These are phyloP conservation scores for Ilyonectria destructans DNA, from an alignment of 2,329 filamentous ascomycete species.

Conservation along the genomic window DNA sequence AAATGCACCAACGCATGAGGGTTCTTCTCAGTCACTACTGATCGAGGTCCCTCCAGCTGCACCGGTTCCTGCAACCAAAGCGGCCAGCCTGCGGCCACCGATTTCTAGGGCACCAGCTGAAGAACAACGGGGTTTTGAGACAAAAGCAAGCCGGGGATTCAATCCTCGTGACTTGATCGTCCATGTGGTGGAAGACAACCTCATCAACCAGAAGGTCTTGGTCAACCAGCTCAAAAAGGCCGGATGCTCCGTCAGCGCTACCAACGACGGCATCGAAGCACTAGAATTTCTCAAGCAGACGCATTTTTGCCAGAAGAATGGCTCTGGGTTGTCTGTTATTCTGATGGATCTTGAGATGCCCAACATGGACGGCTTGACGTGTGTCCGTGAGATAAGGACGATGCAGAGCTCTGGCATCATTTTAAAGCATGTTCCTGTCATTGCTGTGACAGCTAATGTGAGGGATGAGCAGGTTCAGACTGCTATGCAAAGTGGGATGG, in stretches of 20 bases:
- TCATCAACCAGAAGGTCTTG: slow-evolving; percentile 78
- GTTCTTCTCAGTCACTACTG: neutral
- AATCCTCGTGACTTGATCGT: slow-evolving; percentile 63
- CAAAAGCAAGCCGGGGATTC: neutral
- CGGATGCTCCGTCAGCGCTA: slow-evolving; percentile 72
- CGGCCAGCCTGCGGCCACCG: neutral
- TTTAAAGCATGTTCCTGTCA: slow-evolving; percentile 58
- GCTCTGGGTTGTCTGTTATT: slow-evolving; percentile 56
- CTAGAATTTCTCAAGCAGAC: slow-evolving; percentile 58
- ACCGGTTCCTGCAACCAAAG: neutral
- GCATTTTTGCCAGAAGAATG: slow-evolving; percentile 46
- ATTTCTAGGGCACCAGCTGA: neutral
- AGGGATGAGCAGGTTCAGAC: slow-evolving; percentile 63
- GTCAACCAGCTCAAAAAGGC: slow-evolving; percentile 76
- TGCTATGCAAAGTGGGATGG: slow-evolving; percentile 59
- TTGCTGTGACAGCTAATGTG: slow-evolving; percentile 65
- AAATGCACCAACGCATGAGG: slow-evolving; percentile 37
- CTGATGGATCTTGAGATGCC: slow-evolving; percentile 68
- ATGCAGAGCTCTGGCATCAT: slow-evolving; percentile 55
- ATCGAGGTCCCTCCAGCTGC: slow-evolving; percentile 4
- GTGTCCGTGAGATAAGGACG: slow-evolving; percentile 58
- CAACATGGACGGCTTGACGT: slow-evolving; percentile 64
- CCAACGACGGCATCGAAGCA: slow-evolving; percentile 75
- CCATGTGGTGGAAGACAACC: slow-evolving; percentile 78
- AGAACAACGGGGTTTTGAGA: neutral